A percentile compares a stretch with the other conserved stretches of the same genome.
Evolutionary conservation across 2,329 filamentous ascomycete species (phyloP).

Genomic region (Podosphaera leucotricha): DNA sequence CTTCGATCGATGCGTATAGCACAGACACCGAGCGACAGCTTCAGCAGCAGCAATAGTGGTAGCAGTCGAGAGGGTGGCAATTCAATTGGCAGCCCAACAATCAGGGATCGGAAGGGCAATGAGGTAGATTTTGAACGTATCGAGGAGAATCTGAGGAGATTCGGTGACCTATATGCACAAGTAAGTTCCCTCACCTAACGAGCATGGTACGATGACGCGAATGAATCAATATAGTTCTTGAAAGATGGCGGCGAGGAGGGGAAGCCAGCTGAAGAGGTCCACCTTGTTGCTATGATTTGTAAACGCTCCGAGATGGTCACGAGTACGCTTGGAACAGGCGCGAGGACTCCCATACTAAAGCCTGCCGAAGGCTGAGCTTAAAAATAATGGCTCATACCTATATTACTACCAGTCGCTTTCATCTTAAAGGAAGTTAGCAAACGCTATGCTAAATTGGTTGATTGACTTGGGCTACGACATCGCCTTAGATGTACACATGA

Average conservation of each 20-base stretch:
- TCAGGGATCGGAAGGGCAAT: not conserved
- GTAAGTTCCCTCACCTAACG: slow-evolving; percentile 1
- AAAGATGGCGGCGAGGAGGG: not conserved
- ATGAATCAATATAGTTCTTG: slow-evolving; percentile 1
- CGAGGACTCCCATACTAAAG: not conserved
- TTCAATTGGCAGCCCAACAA: not conserved
- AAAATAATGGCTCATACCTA: not conserved
- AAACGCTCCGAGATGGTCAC: slow-evolving; percentile 3
- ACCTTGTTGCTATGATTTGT: slow-evolving; percentile 6
- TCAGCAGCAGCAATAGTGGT: not conserved
- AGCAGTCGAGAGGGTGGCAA: not conserved
- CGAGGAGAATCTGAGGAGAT: slow-evolving; percentile 3
- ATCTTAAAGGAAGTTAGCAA: not conserved
- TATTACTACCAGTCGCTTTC: not conserved
- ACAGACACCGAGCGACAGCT: not conserved
- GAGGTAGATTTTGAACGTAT: slow-evolving; percentile 5
- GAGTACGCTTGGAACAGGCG: not conserved
- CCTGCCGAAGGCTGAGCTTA: not conserved
- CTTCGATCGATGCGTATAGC: not conserved
- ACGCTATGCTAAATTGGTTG: not conserved
- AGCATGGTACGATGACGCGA: not conserved
- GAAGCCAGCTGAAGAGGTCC: slow-evolving; percentile 3
- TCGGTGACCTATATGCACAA: slow-evolving; percentile 5
- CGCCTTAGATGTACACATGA: not conserved
- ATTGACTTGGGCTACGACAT: not conserved